phyloP scores from a whole-genome alignment of 2,329 filamentous ascomycete species.

The Exophiala phaeomuriformis region DNA sequence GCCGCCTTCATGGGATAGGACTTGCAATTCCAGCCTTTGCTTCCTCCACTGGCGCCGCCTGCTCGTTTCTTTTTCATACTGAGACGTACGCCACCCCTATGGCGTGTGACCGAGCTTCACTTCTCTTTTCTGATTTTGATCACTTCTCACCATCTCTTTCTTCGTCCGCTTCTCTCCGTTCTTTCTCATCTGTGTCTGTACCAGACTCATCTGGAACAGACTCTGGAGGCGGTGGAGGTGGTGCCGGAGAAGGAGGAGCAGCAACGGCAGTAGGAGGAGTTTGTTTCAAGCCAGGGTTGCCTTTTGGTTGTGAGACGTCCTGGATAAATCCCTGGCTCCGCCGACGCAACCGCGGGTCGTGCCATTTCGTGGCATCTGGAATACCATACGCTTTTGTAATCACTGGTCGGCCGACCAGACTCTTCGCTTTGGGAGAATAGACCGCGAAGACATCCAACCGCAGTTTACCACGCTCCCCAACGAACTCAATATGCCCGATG shows the following conservation, averaged over 20 bases:
- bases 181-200: background rate
- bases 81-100: background rate
- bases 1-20: too few species aligned
- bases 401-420: slow-evolving; percentile 14
- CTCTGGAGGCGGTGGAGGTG: background rate
- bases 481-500: slow-evolving; percentile 13
- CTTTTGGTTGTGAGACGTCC: background rate
- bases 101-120: background rate
- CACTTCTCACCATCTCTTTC: background rate
- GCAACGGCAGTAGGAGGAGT: too few species aligned
- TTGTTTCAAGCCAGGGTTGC: background rate
- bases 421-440: slow-evolving; percentile 18
- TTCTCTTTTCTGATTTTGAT: background rate
- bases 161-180: background rate
- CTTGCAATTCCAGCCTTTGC: too few species aligned
- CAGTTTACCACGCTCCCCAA: slow-evolving; percentile 18
- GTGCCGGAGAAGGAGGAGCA: too few species aligned
- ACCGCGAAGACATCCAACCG: slow-evolving; percentile 15
- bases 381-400: slow-evolving; percentile 12
- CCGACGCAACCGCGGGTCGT: background rate
- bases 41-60: too few species aligned
- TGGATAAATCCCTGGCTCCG: too few species aligned
- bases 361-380: slow-evolving; percentile 14
- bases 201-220: background rate
- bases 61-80: too few species aligned